Percentiles rank a stretch among this genome's conserved stretches.
Conservation (phyloP, 148 eudicot species). For the Drosera capensis region DNA sequence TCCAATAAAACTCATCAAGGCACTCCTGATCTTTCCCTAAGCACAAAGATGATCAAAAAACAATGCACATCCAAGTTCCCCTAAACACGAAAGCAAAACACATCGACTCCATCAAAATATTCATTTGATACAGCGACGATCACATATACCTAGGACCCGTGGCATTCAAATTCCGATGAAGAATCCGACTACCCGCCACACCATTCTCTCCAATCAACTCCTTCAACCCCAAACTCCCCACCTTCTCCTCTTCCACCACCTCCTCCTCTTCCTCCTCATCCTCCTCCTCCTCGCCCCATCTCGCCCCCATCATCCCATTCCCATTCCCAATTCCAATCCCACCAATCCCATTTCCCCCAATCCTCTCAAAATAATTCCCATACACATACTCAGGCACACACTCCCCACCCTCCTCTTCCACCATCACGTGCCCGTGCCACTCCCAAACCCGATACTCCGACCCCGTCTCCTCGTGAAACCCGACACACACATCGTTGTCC, state of each 20-base stretch:
- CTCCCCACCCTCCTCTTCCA: conserved; percentile 70
- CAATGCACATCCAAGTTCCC: too few relatives aligned
- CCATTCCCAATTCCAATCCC: conserved; percentile 2
- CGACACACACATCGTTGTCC: conserved; percentile 75
- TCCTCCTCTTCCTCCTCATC: conserved; percentile 7
- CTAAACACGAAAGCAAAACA: too few relatives aligned
- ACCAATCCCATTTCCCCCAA: conserved; percentile 4
- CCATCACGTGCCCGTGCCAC: conserved; percentile 92
- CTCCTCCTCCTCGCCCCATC: conserved; percentile 2
- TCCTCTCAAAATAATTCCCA: conserved; percentile 83
- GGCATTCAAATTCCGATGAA: conserved; percentile 44
- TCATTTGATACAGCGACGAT: too few relatives aligned
- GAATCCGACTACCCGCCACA: conserved; percentile 20
- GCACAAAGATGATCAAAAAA: too few relatives aligned
- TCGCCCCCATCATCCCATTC: neutral
- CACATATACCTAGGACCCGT: conserved; percentile 1
- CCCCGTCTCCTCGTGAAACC: conserved; percentile 55
- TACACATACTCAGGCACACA: conserved; percentile 78
- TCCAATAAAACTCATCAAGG: too few relatives aligned
- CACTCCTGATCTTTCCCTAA: too few relatives aligned
- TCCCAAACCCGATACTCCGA: conserved; percentile 93
- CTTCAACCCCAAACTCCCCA: conserved; percentile 37
- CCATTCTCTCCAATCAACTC: conserved; percentile 43
- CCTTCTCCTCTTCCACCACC: conserved; percentile 18
- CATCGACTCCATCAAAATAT: too few relatives aligned